Base-by-base conservation (phyloP, 768 basidiomycete species). In the Xerocomellus dryophilus region DNA sequence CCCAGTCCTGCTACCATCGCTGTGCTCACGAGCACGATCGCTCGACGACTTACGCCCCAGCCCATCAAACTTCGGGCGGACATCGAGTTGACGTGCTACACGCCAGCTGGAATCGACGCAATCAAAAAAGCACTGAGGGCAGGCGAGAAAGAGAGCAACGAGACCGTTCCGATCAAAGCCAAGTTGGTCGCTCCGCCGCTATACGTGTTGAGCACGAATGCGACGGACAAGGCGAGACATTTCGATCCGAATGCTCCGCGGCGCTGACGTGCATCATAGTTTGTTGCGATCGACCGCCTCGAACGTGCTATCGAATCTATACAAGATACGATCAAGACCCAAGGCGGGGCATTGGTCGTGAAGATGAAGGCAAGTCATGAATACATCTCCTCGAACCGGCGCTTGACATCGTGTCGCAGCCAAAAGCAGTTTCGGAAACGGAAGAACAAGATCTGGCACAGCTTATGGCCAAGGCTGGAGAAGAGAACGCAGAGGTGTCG, bases 11-110 rank as follows among this genome's bases (percentile, higher is more conserved):
- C 81, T 1, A 86, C 86, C 1, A 74, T 84, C 29, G 71, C 78
- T 4, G 77, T 89, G 40, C 81, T 98, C 18, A 81, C 81, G 57
- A 72, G 80, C 51, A 96, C 93, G 20, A 97, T 99, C 66, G 94
- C 95, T 7, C 87, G 94, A 41, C 87, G 97, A 12, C 78, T 98
- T 36, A 99, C 97, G 0, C 97, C 97, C 2, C 97, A 99, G 71
- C 94, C 97, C 6, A 95, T 99, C 79, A 99, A 98, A 75, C 83
- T 99, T 38, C 92, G 97, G 62, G 94, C 97, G 5, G 97, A 99
- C 73, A 90, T 99, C 64, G 94, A 98, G 73, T 75, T 99, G 42
- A 97, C 94, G 38, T 98, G 96, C 72, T 99, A 97, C 71, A 88
- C 88, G 1, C 94, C 93, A 32, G 84, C 90, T 7, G 96, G 97